Conservation (phyloP, 768 basidiomycete species). For the Cytidiella melzeri region DNA sequence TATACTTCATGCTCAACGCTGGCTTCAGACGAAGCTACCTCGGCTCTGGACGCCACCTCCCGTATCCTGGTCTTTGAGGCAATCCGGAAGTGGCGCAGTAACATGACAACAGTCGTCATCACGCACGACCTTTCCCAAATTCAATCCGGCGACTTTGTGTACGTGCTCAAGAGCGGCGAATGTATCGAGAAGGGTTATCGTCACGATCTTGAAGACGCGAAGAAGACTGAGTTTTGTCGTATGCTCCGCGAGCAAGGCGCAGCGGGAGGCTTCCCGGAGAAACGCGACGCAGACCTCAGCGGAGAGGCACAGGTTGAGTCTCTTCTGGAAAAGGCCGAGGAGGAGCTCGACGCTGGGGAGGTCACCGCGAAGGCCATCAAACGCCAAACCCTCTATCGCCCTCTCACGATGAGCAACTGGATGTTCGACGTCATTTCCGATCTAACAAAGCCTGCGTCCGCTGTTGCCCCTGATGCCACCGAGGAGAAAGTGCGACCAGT, state of each 20-base stretch:
- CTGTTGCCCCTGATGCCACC: conserved; percentile 13
- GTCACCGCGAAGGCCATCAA: conserved; percentile 25
- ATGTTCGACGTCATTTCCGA: conserved; percentile 79
- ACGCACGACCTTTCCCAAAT: conserved; percentile 94
- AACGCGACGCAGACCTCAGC: conserved; percentile 25
- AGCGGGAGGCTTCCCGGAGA: conserved; percentile 45
- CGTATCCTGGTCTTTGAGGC: conserved; percentile 80
- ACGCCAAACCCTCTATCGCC: conserved; percentile 47
- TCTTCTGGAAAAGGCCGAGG: conserved; percentile 37
- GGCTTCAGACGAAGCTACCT: conserved; percentile 72
- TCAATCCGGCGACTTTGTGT: conserved; percentile 72
- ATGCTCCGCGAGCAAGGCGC: conserved; percentile 58
- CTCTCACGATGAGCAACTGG: conserved; percentile 68
- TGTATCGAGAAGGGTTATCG: conserved; percentile 89
- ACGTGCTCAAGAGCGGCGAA: conserved; percentile 76
- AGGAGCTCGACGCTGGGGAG: conserved; percentile 20
- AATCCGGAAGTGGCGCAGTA: conserved; percentile 58
- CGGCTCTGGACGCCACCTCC: conserved; percentile 80
- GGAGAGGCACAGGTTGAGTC: conserved; percentile 40
- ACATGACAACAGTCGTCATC: conserved; percentile 88
- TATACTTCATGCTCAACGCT: too few relatives aligned
- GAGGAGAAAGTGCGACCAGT: conserved; percentile 21
- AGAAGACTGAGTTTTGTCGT: conserved; percentile 59
- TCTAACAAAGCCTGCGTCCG: conserved; percentile 35
- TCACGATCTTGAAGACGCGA: conserved; percentile 57